Base-by-base conservation (phyloP, 768 basidiomycete species). In the Astraeus odoratus region DNA sequence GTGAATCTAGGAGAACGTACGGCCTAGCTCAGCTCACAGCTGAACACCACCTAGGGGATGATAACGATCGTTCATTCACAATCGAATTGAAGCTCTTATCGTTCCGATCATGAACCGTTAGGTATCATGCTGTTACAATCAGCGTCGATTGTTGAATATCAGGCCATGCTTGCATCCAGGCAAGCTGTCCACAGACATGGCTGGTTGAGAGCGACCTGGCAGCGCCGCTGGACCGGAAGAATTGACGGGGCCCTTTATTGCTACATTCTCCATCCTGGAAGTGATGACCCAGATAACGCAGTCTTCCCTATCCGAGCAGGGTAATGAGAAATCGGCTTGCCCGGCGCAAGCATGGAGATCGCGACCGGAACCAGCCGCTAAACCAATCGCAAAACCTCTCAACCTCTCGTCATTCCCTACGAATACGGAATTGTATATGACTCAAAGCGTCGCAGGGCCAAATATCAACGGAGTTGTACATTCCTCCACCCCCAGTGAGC, bases 371-470 rank as follows among this genome's bases (percentile, higher is more conserved):
- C 20, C 2, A 25, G 23, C 37, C 36, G 19, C 36, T n/a, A 15
- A 39, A 39, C 37, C 37, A 39, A 39, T 39, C 15, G 37, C 37
- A 24, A 39, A 39, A 39, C 22, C 37, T 39, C 37, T 39, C 37
- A 3, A n/a, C n/a, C n/a, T n/a, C n/a, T n/a, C n/a, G n/a, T n/a
- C n/a, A n/a, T n/a, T n/a, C n/a, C n/a, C n/a, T n/a, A n/a, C n/a
- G n/a, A n/a, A n/a, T n/a, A n/a, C n/a, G n/a, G n/a, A n/a, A n/a
- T n/a, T n/a, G n/a, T n/a, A n/a, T n/a, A n/a, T n/a, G n/a, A n/a
- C n/a, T n/a, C n/a, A n/a, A n/a, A n/a, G n/a, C n/a, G n/a, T n/a
- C n/a, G n/a, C n/a, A n/a, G n/a, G n/a, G n/a, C n/a, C n/a, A n/a
- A n/a, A 31, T 31, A 31, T 29, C 27, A 31, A 13, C 30, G 12